Evolutionary conservation across 192 early-diverging fungal species (phyloP).

Genomic region (Backusella tarrabulga): DNA sequence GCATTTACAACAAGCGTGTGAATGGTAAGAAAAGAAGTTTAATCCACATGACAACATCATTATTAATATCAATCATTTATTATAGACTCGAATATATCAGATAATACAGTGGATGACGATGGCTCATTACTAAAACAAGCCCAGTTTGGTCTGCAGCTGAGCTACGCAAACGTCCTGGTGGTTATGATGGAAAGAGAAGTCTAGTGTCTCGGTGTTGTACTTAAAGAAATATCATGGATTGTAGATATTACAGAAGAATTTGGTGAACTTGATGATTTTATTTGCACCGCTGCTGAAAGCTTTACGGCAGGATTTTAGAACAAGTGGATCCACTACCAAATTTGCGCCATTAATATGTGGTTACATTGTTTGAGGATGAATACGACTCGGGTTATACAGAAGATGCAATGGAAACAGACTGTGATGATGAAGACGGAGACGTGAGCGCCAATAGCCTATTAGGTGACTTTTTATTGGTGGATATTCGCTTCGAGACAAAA

Average conservation of each 20-base stretch:
- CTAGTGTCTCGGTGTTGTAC: conserved; percentile 65
- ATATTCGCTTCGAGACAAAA: conserved; percentile 21
- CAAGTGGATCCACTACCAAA: conserved; percentile 26
- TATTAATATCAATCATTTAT: background rate
- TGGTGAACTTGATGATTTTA: conserved; percentile 47
- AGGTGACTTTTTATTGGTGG: conserved; percentile 47
- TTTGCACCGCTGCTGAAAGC: conserved; percentile 35
- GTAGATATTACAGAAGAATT: conserved; percentile 51
- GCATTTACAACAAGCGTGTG: conserved; percentile 61
- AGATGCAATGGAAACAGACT: conserved; percentile 26
- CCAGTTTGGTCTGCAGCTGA: conserved; percentile 56
- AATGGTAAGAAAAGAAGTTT: conserved; percentile 35
- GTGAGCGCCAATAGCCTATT: conserved; percentile 15
- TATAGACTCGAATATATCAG: conserved; percentile 26
- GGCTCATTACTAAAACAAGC: background rate
- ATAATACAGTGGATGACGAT: background rate
- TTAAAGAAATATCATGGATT: conserved; percentile 71
- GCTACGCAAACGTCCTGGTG: conserved; percentile 53
- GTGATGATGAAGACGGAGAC: conserved; percentile 34
- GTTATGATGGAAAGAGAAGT: conserved; percentile 66
- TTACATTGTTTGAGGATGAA: conserved; percentile 84
- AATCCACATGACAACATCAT: background rate
- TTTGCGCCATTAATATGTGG: conserved; percentile 85
- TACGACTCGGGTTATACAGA: conserved; percentile 24
- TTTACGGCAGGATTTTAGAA: too few species aligned